Percentiles rank a stretch among this genome's conserved stretches.
Evolutionary conservation across 2,329 filamentous ascomycete species (phyloP).

Genomic region (Cryphonectria radicalis): DNA sequence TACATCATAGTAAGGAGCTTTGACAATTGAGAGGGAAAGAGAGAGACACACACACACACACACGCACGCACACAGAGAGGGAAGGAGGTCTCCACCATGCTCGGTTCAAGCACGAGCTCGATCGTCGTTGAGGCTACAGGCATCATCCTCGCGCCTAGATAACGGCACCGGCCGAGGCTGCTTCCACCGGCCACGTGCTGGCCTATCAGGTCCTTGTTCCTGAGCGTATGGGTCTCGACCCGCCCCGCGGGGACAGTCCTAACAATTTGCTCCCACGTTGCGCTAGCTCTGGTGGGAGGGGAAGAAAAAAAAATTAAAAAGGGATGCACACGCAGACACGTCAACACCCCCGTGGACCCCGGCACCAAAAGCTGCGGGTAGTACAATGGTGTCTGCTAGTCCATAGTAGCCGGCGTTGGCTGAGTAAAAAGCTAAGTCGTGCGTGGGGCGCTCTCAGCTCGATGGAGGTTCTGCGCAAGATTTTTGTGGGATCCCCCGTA

Average conservation of each 20-base stretch:
- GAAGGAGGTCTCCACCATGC: background rate
- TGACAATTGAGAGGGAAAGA: background rate
- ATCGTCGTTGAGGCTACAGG: background rate
- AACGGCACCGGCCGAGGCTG: background rate
- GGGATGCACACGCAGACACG: background rate
- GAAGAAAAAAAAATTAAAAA: background rate
- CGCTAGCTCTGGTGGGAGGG: background rate
- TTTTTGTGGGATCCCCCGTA: background rate
- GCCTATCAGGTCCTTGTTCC: background rate
- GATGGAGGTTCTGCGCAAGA: background rate
- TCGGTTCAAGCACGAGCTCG: background rate
- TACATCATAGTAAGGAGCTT: background rate
- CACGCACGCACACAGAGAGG: background rate
- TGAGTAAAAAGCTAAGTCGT: background rate
- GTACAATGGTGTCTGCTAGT: background rate
- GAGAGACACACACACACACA: background rate
- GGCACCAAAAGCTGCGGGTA: background rate
- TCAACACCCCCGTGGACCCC: background rate
- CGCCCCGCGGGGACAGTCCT: background rate
- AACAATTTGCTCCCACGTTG: slow-evolving; percentile 2
- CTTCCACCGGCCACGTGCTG: background rate
- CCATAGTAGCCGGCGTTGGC: too few relatives aligned
- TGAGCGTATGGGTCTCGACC: background rate
- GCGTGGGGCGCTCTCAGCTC: background rate
- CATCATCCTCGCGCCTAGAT: slow-evolving; percentile 1